Base-by-base conservation (phyloP, 1,284 basidiomycete species). In the Cystobasidium sp. region DNA sequence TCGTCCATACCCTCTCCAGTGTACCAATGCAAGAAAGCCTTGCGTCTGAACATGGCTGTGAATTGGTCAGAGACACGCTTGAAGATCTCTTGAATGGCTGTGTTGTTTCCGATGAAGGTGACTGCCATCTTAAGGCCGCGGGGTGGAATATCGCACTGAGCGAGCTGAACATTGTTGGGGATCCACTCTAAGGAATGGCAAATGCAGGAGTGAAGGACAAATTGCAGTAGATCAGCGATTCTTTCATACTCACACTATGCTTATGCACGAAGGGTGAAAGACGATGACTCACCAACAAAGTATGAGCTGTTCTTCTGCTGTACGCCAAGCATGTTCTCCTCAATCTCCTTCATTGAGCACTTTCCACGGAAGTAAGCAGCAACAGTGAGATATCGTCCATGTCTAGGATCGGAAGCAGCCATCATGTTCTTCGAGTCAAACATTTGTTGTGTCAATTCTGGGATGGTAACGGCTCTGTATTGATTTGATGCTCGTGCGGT, bases 331-430 rank as follows among this genome's bases (percentile, higher is more conserved):
- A 97, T 96, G 83, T 96, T 91, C 77, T 98, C 96, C 86, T 99
- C 95, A 76, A 98, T 93, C 83, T 99, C 96, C 86, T 95, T 96
- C 94, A 97, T 97, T 44, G 94, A 93, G 75, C 97, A 94, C 85
- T 95, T 95, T 81, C 96, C 96, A 84, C 97, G 93, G 93, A 97
- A 99, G 83, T 97, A 90, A 78, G 94, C 94, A 43, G 94, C 94
- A 77, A 97, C 92, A 86, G 93, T 83, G 74, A 83, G 82, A 83
- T 86, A 86, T 76, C 93, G 92, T 79, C 97, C 96, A 81, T 97
- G 91, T 82, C 94, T 87, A 68, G 93, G 93, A 85, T 97, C 95
- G 39, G 91, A 93, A 43, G 95, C 95, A 80, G 93, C 93, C 82
- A 83, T 68, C 77, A 77, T 78, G 76, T 80, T 96, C 88, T 94